These are phyloP conservation scores for Pachyrhizus erosus DNA, from an alignment of 306 rosid genomes.

Conservation along the genomic window DNA sequence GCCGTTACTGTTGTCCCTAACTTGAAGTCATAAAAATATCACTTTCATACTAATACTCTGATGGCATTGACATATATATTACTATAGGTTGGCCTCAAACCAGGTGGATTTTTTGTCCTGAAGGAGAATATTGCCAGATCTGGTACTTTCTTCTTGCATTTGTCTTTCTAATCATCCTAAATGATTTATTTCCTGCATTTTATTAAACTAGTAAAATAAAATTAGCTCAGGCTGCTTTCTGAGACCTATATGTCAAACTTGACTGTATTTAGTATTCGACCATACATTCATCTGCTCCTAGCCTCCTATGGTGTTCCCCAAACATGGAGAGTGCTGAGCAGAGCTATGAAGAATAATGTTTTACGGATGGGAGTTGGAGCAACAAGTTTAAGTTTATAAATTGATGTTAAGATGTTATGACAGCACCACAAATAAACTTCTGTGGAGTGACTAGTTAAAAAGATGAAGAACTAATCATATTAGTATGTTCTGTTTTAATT, in stretches of 20 bases:
- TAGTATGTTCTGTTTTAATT: not conserved
- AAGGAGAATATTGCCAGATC: constrained; percentile 93
- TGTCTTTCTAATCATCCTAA: constrained; percentile 14
- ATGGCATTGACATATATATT: constrained; percentile 42
- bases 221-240: not conserved
- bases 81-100: constrained; percentile 81
- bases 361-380: not conserved
- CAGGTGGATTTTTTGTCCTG: constrained; percentile 83
- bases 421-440: constrained; percentile 4
- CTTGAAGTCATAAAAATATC: constrained; percentile 14
- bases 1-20: not conserved
- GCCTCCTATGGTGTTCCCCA: not conserved
- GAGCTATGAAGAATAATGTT: not conserved
- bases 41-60: not conserved
- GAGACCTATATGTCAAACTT: constrained; percentile 14
- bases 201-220: constrained; percentile 15
- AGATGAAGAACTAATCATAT: constrained; percentile 2
- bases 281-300: constrained; percentile 16
- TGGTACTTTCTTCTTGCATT: constrained; percentile 56
- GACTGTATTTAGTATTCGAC: constrained; percentile 19
- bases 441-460: constrained; percentile 13
- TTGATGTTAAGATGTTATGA: not conserved
- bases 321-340: not conserved
- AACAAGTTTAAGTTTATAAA: constrained; percentile 23
- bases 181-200: constrained; percentile 38